These are phyloP conservation scores for Mycena crocata DNA, from an alignment of 768 basidiomycete species.

Conservation along the genomic window DNA sequence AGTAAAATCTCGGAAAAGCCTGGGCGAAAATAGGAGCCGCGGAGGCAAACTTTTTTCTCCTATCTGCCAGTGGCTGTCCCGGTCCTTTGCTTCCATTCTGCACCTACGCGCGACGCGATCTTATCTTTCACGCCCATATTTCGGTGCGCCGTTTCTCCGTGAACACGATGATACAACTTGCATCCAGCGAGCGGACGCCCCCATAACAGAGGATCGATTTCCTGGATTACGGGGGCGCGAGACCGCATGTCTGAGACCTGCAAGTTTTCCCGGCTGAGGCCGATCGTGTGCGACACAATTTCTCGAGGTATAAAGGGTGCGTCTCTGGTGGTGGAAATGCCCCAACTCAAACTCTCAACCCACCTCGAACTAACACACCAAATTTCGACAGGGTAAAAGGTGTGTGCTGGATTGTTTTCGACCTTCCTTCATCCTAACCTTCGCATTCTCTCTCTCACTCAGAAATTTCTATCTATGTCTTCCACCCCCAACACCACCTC, in stretches of 20 bases:
- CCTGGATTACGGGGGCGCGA: not conserved
- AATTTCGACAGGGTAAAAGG: too few relatives aligned
- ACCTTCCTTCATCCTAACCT: too few relatives aligned
- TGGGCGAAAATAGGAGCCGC: constrained; percentile 12
- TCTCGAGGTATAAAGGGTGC: constrained; percentile 16
- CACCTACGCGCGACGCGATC: not conserved
- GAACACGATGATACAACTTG: not conserved
- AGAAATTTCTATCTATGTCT: too few relatives aligned
- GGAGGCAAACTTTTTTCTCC: constrained; percentile 10
- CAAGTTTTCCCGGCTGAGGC: not conserved
- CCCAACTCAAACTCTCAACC: not conserved
- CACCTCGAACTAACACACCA: not conserved
- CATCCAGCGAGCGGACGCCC: not conserved
- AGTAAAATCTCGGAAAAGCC: not conserved
- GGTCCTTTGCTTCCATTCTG: not conserved
- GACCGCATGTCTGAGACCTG: constrained; percentile 16
- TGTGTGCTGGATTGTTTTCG: too few relatives aligned
- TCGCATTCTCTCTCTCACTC: too few relatives aligned
- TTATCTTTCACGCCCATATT: constrained; percentile 1
- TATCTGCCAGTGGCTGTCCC: not conserved
- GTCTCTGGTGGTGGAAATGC: not conserved
- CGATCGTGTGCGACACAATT: constrained; percentile 6
- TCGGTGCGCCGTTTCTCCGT: not conserved
- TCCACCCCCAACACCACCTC: not conserved
- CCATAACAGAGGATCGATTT: not conserved